Conservation (phyloP, 2,329 filamentous ascomycete genomes). For the Ascochyta koolunga region DNA sequence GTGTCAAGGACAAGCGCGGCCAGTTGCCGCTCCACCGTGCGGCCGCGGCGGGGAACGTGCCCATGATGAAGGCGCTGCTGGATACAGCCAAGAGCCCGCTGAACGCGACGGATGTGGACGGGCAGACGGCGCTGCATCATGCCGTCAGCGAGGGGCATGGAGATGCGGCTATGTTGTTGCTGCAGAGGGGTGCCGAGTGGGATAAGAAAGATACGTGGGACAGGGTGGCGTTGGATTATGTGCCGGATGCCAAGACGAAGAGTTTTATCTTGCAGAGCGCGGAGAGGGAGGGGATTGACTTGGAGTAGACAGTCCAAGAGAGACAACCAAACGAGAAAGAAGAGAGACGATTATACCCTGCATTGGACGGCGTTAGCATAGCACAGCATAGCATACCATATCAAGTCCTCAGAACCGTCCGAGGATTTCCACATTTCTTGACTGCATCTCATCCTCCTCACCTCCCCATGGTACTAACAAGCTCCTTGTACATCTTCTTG, state of each 20-base stretch:
- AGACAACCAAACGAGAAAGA: not conserved
- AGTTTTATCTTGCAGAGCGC: conserved; percentile 78
- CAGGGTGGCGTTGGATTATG: conserved; percentile 75
- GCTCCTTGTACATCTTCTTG: conserved; percentile 93
- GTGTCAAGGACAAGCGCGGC: conserved; percentile 83
- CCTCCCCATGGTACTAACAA: conserved; percentile 76
- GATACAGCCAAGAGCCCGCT: conserved; percentile 79
- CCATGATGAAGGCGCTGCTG: conserved; percentile 81
- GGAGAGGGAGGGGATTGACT: conserved; percentile 82
- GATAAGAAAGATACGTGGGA: conserved; percentile 78
- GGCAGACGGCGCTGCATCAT: conserved; percentile 90
- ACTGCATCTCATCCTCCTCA: not conserved
- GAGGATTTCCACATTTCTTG: not conserved
- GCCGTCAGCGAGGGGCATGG: conserved; percentile 75
- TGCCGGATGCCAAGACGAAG: conserved; percentile 83
- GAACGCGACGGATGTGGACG: conserved; percentile 80
- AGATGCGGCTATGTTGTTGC: conserved; percentile 79
- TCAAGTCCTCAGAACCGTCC: no score
- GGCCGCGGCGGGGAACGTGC: conserved; percentile 86
- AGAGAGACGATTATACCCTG: conserved; percentile 10
- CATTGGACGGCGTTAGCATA: conserved; percentile 9
- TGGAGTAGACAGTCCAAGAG: conserved; percentile 43
- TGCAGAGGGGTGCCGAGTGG: conserved; percentile 84
- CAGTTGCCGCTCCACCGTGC: conserved; percentile 91
- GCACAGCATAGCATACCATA: not conserved